These are phyloP conservation scores for Ensete glaucum DNA, from an alignment of 176 grass and related monocot species.

Conservation along the genomic window DNA sequence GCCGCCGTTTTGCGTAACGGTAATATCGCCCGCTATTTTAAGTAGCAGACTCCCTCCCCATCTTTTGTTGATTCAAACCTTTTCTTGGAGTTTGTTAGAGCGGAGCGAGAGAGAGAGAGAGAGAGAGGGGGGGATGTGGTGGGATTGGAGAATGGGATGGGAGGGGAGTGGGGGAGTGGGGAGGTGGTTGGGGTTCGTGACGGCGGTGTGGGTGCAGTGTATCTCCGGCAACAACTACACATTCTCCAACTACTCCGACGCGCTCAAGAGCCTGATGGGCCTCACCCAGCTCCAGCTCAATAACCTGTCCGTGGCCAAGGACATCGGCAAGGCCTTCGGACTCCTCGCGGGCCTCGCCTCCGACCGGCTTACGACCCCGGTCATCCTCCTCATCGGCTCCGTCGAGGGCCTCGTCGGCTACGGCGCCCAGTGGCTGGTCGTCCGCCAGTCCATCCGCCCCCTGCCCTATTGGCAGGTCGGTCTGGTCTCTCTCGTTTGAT, in stretches of 20 bases:
- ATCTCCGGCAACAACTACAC: conserved; percentile 99
- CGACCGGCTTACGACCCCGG: conserved; percentile 63
- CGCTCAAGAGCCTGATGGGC: conserved; percentile 76
- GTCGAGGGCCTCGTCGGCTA: conserved; percentile 79
- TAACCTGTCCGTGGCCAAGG: conserved; percentile 94
- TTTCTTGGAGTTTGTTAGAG: not conserved
- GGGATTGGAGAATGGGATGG: not conserved
- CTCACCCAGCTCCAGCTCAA: conserved; percentile 91
- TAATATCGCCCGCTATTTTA: too few species aligned
- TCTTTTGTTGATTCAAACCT: not conserved
- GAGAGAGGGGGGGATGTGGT: not conserved
- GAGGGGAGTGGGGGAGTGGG: conserved; percentile 31
- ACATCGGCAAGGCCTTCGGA: conserved; percentile 96
- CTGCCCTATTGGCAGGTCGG: conserved; percentile 77
- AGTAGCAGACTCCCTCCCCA: too few species aligned
- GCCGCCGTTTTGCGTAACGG: too few species aligned
- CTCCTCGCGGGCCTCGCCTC: conserved; percentile 81
- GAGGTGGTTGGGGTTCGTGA: conserved; percentile 70
- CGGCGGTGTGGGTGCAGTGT: conserved; percentile 99
- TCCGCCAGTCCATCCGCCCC: conserved; percentile 44
- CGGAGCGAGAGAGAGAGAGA: too few species aligned
- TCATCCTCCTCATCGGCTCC: conserved; percentile 87
- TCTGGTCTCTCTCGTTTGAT: not conserved
- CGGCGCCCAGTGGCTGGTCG: conserved; percentile 83
- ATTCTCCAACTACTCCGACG: conserved; percentile 95